Conservation (phyloP, 2,329 filamentous ascomycete genomes). For the Kalmusia sp. region DNA sequence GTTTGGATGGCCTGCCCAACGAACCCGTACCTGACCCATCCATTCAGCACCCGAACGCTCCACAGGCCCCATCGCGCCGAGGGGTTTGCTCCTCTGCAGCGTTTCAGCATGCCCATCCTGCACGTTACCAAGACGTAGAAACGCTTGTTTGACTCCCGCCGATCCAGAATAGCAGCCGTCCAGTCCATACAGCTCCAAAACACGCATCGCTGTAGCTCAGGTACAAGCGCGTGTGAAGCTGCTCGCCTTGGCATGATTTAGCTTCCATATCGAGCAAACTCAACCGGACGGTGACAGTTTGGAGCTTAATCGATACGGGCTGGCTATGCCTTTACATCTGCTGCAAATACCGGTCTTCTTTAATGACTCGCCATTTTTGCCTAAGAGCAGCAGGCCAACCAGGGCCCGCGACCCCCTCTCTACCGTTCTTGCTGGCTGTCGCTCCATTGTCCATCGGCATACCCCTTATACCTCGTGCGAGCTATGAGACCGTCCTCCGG, state of each 20-base stretch:
- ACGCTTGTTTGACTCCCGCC: neutral
- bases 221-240: neutral
- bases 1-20: neutral
- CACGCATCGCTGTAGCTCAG: neutral
- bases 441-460: neutral
- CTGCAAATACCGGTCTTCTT: too few relatives aligned
- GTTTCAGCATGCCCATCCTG: neutral
- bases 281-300: neutral
- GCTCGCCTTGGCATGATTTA: neutral
- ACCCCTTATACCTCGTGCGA: neutral
- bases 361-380: too few relatives aligned
- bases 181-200: neutral
- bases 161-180: slow-evolving; percentile 1
- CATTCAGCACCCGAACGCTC: neutral
- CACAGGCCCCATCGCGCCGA: neutral
- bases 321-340: too few relatives aligned
- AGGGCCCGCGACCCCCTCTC: neutral
- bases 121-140: slow-evolving; percentile 1
- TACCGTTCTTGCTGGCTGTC: neutral
- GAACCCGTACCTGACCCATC: neutral
- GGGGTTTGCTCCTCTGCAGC: neutral
- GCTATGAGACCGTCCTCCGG: neutral
- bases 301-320: too few relatives aligned
- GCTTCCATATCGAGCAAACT: neutral
- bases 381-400: too few relatives aligned